Evolutionary conservation across 768 basidiomycete genomes (phyloP), one percentile per base, ranked within the genome.

Genomic region (Astraeus odoratus): DNA sequence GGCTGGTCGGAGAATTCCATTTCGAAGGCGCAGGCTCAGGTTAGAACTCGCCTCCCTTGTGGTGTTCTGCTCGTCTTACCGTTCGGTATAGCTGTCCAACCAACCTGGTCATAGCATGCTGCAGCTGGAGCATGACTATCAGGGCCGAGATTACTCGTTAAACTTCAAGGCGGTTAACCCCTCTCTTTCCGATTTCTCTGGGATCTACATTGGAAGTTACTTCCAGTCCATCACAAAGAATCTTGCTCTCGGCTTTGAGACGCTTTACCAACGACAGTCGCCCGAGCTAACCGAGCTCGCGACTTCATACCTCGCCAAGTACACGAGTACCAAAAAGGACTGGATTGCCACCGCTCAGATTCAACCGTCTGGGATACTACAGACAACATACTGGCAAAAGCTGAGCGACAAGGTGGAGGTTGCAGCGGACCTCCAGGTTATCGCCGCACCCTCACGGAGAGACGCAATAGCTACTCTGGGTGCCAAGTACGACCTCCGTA

Each of bases 371-470:
- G 91, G 94, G 19, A 76, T 89, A 39, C 57, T 96, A 20, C 87
- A 93, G 65, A 80, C 93, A 23, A 94, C 91, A 8, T 99, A 98
- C 66, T 96, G 91, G 87, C 93, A 97, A 52, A 93, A 90, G 61
- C 69, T 99, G 48, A 85, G 85, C 63, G 90, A 95, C 46, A 92
- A 95, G 67, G 86, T 99, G 10, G 96, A 98, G 50, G 92, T 94
- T n/a, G 95, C 91, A 25, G 91, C 93, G 25, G 95, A 98, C 56
- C 67, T 99, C 47, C 83, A 91, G 60, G 65, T 94, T 31, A 73
- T 93, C 44, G 85, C 86, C 24, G 76, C 82, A 16, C 85, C 86
- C 7, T 72, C 73, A 45, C 83, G 89, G 57, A 74, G 95, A 56
- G 94, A 95, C 60, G 96, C 94, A 9, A 70, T 94, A 39, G 90